These are phyloP conservation scores for Angophora floribunda DNA, from an alignment of 345 rosid species.

Conservation along the genomic window DNA sequence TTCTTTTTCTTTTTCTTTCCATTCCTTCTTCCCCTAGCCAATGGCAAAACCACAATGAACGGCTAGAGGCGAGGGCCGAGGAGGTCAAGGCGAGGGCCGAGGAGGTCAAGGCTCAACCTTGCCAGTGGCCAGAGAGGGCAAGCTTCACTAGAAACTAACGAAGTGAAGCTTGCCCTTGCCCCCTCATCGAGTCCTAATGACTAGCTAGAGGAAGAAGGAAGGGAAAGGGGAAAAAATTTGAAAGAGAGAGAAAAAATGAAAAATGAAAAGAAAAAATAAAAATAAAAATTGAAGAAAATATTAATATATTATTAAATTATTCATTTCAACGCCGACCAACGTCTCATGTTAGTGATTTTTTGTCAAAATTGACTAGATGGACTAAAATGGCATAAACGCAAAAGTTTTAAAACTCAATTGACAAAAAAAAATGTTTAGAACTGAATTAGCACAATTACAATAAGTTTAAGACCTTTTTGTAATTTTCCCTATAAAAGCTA, in stretches of 20 bases:
- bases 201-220: background rate
- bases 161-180: background rate
- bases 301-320: too few relatives aligned
- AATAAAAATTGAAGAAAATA: too few relatives aligned
- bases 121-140: background rate
- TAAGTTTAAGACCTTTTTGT: too few relatives aligned
- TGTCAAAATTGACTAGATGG: background rate
- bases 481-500: background rate
- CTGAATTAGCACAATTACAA: background rate
- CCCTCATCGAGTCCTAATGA: too few relatives aligned
- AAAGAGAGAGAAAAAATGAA: too few relatives aligned
- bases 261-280: too few relatives aligned
- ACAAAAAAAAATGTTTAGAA: too few relatives aligned
- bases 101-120: background rate
- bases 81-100: background rate
- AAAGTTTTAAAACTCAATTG: background rate
- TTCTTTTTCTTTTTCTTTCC: too few relatives aligned
- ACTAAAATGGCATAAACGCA: background rate
- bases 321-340: fast-evolving
- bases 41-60: fast-evolving
- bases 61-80: background rate
- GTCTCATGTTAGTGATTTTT: background rate
- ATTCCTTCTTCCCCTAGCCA: background rate
- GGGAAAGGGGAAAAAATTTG: too few relatives aligned
- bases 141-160: background rate